Evolutionary conservation across 1,284 basidiomycete genomes (phyloP).

Genomic region (Boletus sp.): DNA sequence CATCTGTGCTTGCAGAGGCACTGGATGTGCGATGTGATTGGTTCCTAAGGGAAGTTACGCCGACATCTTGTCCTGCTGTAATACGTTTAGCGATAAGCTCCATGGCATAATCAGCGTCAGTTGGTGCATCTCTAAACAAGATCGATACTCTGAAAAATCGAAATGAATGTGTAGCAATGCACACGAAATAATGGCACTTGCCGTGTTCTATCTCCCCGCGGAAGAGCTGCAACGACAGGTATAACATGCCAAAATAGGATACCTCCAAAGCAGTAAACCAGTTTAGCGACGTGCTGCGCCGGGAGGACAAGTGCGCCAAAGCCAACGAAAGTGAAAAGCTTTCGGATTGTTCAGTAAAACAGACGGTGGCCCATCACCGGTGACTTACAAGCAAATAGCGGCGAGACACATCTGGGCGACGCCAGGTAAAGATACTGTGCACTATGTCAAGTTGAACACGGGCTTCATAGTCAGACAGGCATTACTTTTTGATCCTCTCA

Average conservation of each 20-base stretch:
- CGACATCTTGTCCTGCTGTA: conserved; percentile 48
- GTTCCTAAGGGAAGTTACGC: conserved; percentile 24
- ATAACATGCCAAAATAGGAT: conserved; percentile 61
- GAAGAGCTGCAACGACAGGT: conserved; percentile 52
- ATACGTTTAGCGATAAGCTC: conserved; percentile 60
- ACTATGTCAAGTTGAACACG: conserved; percentile 7
- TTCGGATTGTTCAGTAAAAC: conserved; percentile 1
- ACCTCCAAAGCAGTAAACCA: conserved; percentile 44
- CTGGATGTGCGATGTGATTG: conserved; percentile 1
- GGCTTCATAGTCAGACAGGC: conserved; percentile 17
- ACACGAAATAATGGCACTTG: conserved; percentile 23
- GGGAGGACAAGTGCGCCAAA: conserved; percentile 45
- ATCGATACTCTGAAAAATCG: conserved; percentile 40
- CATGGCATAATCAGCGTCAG: conserved; percentile 67
- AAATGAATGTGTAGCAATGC: conserved; percentile 1
- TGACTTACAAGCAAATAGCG: conserved; percentile 45
- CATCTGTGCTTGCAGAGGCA: conserved; percentile 12
- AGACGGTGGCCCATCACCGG: background rate
- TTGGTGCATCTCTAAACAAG: conserved; percentile 50
- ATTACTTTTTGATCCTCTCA: conserved; percentile 63
- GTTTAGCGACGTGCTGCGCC: conserved; percentile 46
- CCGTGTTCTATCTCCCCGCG: conserved; percentile 45
- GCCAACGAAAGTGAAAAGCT: conserved; percentile 36
- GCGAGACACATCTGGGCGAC: conserved; percentile 46
- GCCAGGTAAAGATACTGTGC: conserved; percentile 60